A percentile compares a stretch with the other conserved stretches of the same genome.
Evolutionary conservation across 768 basidiomycete genomes (phyloP).

Genomic region (Podaxis carcinomalis): DNA sequence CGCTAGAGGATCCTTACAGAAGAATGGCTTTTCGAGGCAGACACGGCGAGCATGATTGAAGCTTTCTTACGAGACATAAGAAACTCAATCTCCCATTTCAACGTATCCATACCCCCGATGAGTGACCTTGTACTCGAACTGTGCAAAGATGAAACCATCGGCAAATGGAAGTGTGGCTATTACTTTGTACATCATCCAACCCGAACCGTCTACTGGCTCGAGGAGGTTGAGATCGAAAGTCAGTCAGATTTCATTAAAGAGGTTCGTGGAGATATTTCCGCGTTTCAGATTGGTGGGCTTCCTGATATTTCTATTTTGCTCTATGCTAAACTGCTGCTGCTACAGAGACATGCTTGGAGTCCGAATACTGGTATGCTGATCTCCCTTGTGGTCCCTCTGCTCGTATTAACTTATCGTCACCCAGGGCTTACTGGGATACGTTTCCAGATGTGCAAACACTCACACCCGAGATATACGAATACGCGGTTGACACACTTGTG

Average conservation of each 20-base stretch:
- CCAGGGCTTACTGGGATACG: slow-evolving; percentile 3
- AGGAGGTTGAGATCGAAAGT: not conserved
- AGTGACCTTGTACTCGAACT: slow-evolving; percentile 6
- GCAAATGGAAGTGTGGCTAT: slow-evolving; percentile 1
- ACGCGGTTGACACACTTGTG: not conserved
- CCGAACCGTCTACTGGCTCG: slow-evolving; percentile 1
- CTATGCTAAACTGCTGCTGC: not conserved
- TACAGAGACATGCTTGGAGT: not conserved
- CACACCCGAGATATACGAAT: not conserved
- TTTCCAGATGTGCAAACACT: not conserved
- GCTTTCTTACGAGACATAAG: not conserved
- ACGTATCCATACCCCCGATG: not conserved
- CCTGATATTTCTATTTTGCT: too few relatives aligned
- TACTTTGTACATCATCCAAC: slow-evolving; percentile 2
- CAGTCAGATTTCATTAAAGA: not conserved
- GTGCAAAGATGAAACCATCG: not conserved
- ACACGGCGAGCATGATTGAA: not conserved
- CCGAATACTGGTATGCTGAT: slow-evolving; percentile 2
- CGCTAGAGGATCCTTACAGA: not conserved
- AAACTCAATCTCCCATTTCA: not conserved
- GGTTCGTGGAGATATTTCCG: not conserved
- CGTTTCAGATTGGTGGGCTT: not conserved
- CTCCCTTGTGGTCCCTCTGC: not conserved
- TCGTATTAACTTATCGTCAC: not conserved
- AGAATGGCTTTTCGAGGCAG: not conserved